Evolutionary conservation across 2,329 filamentous ascomycete species (phyloP).

Genomic region (Sclerotinia glacialis): DNA sequence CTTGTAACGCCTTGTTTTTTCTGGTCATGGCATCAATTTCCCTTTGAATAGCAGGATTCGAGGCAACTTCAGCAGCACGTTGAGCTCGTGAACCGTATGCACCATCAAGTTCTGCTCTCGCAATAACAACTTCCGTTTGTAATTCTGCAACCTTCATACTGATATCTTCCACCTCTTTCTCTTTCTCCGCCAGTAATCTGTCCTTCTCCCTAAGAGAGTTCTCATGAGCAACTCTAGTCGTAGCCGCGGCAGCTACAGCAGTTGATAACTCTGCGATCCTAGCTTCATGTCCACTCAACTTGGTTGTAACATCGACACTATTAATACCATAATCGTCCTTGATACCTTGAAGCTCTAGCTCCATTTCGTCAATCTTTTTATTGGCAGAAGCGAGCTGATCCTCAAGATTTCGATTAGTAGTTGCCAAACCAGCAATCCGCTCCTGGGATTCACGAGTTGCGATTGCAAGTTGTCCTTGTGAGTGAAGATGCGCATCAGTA

Average conservation of each 20-base stretch:
- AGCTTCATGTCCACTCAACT: conserved; percentile 34
- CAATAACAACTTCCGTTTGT: conserved; percentile 82
- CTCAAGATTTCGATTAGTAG: conserved; percentile 14
- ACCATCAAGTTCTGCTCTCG: conserved; percentile 84
- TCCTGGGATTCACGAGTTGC: conserved; percentile 19
- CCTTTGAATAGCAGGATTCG: conserved; percentile 55
- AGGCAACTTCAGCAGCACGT: conserved; percentile 63
- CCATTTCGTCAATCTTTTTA: conserved; percentile 36
- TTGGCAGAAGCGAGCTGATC: conserved; percentile 29
- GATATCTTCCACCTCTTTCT: conserved; percentile 52
- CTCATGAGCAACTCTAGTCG: conserved; percentile 30
- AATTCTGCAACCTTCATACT: conserved; percentile 64
- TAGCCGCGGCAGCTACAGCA: conserved; percentile 31
- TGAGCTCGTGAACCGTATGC: conserved; percentile 80
- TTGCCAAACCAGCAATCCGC: conserved; percentile 14
- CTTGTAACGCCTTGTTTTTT: conserved; percentile 41
- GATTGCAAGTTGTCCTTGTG: conserved; percentile 14
- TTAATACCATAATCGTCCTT: conserved; percentile 35
- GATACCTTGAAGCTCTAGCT: conserved; percentile 37
- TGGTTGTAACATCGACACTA: conserved; percentile 35
- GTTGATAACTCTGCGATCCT: conserved; percentile 33
- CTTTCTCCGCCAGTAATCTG: conserved; percentile 40
- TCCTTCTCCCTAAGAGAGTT: conserved; percentile 30
- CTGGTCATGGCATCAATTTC: conserved; percentile 56
- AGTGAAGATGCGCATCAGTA: not conserved